Conservation (phyloP, 176 grass and related monocot species). For the Aegilops sharonensis region DNA sequence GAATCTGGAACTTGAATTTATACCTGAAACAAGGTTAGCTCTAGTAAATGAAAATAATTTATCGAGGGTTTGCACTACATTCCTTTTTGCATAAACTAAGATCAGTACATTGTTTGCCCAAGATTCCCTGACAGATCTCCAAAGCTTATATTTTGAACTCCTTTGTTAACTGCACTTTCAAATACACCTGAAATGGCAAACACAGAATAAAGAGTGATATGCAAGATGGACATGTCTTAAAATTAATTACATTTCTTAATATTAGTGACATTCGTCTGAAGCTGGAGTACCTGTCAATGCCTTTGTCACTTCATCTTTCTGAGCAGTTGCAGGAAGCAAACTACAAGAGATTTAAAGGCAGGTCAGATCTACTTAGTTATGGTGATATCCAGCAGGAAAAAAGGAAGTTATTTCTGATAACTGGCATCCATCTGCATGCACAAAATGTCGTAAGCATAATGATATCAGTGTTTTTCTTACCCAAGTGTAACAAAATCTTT, state of each 20-base stretch:
- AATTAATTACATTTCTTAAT: background rate
- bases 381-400: background rate
- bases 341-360: slow-evolving; percentile 49
- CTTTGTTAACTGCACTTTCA: slow-evolving; percentile 95
- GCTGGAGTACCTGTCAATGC: slow-evolving; percentile 82
- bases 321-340: slow-evolving; percentile 87
- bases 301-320: slow-evolving; percentile 94
- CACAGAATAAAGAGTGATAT: slow-evolving; percentile 12
- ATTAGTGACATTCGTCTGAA: slow-evolving; percentile 22
- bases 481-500: slow-evolving; percentile 97
- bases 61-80: background rate
- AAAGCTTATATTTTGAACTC: slow-evolving; percentile 96
- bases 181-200: slow-evolving; percentile 66
- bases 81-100: background rate
- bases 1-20: slow-evolving; percentile 98
- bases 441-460: background rate
- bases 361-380: slow-evolving; percentile 6
- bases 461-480: slow-evolving; percentile 48
- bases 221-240: background rate
- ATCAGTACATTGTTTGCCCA: slow-evolving; percentile 84
- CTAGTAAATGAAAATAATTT: slow-evolving; percentile 15
- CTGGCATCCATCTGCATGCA: slow-evolving; percentile 5
- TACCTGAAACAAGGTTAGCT: slow-evolving; percentile 58
- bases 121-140: slow-evolving; percentile 96
- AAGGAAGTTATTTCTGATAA: background rate